A percentile compares a stretch with the other conserved stretches of the same genome.
phyloP scores from a whole-genome alignment of 371 early-diverging fungal genomes.

The Paraphysoderma sedebokerense region DNA sequence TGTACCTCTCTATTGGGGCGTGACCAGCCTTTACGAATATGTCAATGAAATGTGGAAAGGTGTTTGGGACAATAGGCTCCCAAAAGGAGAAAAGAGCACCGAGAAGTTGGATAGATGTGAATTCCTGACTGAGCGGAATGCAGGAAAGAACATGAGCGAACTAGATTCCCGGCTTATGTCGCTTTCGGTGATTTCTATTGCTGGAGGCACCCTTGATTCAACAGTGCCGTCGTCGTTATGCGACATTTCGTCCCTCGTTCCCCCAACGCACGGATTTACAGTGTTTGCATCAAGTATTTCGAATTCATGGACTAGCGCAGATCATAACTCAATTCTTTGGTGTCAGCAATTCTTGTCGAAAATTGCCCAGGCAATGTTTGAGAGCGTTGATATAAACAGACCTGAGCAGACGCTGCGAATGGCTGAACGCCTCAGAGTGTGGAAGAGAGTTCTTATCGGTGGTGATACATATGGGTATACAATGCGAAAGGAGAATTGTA shows the following conservation, averaged over 20 bases:
- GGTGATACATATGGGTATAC: too few species aligned
- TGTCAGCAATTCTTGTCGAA: conserved; percentile 69
- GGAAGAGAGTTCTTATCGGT: too few species aligned
- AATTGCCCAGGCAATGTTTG: not conserved
- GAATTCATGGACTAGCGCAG: conserved; percentile 72
- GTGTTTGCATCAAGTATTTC: conserved; percentile 63
- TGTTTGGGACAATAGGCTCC: conserved; percentile 18
- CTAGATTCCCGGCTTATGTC: conserved; percentile 13
- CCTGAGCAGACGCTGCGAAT: too few species aligned
- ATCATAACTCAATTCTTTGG: conserved; percentile 80
- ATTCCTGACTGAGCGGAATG: not conserved
- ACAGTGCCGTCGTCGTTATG: conserved; percentile 66
- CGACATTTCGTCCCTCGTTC: conserved; percentile 50
- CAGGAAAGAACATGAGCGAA: conserved; percentile 6
- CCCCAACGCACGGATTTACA: conserved; percentile 49
- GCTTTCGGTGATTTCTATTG: conserved; percentile 70
- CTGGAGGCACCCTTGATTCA: conserved; percentile 77
- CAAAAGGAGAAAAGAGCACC: conserved; percentile 6
- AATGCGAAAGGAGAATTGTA: too few species aligned
- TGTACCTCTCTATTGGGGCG: conserved; percentile 53
- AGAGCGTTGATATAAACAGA: too few species aligned
- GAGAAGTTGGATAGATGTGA: not conserved
- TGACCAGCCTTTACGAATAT: conserved; percentile 51
- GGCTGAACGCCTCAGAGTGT: too few species aligned
- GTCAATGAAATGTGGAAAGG: conserved; percentile 57